Base-by-base conservation (phyloP, 192 early-diverging fungal genomes). In the Gonapodya prolifera region DNA sequence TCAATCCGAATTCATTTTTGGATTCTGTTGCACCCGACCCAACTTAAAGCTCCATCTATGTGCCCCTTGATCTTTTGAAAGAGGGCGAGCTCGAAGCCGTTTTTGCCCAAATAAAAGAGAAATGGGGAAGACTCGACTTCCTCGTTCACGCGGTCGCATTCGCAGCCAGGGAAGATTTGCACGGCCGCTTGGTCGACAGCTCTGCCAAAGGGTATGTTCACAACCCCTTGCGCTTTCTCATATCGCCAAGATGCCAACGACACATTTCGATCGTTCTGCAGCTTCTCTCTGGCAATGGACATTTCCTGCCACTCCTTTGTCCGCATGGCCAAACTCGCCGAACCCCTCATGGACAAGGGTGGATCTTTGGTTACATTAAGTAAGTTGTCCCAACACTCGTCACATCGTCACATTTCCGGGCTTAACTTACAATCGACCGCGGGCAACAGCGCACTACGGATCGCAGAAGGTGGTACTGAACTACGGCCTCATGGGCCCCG, bases 271-370 rank as follows among this genome's bases (percentile, higher is more conserved):
- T 23, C 23, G 71, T 32, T 2, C 71, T 32, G 18, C 18, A 30
- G 71, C 8, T 32, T 73, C 8, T 8, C 71, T 30, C 31, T 18
- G 28, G 71, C 71, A 29, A 18, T 30, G 71, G 71, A 73, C 31
- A 73, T 73, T 13, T 73, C 71, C 8, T 73, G 71, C 71, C 71
- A 73, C 32, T 73, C 71, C 28, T 73, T 73, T 29, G 28, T 73
- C 18, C 2, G 31, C 2, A 73, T 73, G 71, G 71, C 18, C 2
- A 73, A 73, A 29, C 71, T 73, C 71, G 71, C 71, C 31, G 71
- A 73, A 32, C 71, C 71, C 18, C 71, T 73, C 32, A 73, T 73
- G 71, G 29, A 73, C 8, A 32, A 73, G 2, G 71, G 71, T 30
- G 71, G 71, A 2, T 16, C 71, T 18, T 73, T 18, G 28, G 8